phyloP scores from a whole-genome alignment of 345 rosid genomes.

The Draba incana region DNA sequence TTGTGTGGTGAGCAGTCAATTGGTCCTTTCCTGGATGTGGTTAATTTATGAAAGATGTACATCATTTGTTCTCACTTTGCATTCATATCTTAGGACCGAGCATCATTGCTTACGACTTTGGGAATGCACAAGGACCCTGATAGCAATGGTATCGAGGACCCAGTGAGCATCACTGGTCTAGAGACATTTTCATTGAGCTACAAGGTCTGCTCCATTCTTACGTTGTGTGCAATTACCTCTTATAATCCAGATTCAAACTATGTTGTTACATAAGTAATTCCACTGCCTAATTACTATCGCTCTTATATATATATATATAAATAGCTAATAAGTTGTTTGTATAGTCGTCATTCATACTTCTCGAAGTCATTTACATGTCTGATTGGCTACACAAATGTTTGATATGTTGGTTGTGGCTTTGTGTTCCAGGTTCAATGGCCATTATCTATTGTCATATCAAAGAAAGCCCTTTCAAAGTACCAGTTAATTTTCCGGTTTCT shows the following conservation, averaged over 20 bases:
- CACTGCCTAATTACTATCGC: not conserved
- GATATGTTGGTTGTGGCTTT: conserved; percentile 34
- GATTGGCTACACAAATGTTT: conserved; percentile 13
- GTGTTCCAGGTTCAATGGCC: conserved; percentile 92
- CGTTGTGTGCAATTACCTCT: conserved; percentile 5
- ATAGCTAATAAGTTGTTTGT: not conserved
- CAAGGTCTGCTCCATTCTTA: conserved; percentile 58
- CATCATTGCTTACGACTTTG: conserved; percentile 79
- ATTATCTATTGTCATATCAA: conserved; percentile 87
- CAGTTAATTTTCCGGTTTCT: conserved; percentile 90
- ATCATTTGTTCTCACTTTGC: conserved; percentile 24
- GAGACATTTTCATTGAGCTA: conserved; percentile 96
- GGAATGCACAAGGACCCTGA: conserved; percentile 66
- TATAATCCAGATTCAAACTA: not conserved
- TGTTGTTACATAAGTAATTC: not conserved
- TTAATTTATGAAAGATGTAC: conserved; percentile 8
- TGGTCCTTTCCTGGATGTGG: conserved; percentile 26
- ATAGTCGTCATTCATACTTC: conserved; percentile 8
- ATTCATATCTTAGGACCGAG: conserved; percentile 68
- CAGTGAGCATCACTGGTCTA: conserved; percentile 82
- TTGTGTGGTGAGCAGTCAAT: conserved; percentile 67
- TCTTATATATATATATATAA: not conserved
- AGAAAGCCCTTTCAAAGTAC: conserved; percentile 85
- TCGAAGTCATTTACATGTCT: not conserved
- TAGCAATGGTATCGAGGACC: conserved; percentile 62